A percentile compares a stretch with the other conserved stretches of the same genome.
Evolutionary conservation across 2,329 filamentous ascomycete genomes (phyloP).

Genomic region (Diaporthe vaccinii): DNA sequence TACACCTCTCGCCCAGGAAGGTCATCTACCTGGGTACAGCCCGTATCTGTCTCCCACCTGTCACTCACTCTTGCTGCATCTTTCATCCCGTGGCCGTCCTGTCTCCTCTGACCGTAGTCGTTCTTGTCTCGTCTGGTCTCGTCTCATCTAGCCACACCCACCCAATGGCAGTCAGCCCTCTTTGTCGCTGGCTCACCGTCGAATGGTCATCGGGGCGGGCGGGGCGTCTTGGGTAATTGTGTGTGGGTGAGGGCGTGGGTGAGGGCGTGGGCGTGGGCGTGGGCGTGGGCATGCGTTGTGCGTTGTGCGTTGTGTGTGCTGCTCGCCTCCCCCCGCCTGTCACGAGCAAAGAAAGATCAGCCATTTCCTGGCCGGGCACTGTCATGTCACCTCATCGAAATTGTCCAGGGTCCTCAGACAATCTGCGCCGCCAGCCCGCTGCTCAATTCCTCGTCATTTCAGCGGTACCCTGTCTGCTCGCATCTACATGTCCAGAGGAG

Average conservation of each 20-base stretch:
- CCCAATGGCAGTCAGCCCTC: constrained; percentile 23
- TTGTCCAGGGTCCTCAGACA: constrained; percentile 20
- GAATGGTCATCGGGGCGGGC: background rate
- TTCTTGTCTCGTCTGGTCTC: constrained; percentile 15
- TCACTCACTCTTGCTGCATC: background rate
- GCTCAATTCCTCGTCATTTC: constrained; percentile 16
- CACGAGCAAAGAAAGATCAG: constrained; percentile 5
- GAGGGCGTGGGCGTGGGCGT: background rate
- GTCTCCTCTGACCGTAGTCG: background rate
- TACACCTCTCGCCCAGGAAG: background rate
- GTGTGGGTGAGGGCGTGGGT: background rate
- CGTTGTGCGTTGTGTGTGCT: background rate
- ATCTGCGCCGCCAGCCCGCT: constrained; percentile 10
- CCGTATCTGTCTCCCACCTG: background rate
- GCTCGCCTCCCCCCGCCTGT: background rate
- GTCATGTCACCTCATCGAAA: constrained; percentile 7
- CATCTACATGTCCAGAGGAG: background rate
- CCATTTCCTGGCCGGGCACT: background rate
- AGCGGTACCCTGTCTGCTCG: constrained; percentile 7
- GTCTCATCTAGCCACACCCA: constrained; percentile 1
- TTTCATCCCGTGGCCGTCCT: background rate
- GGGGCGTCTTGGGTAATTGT: background rate
- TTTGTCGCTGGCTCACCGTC: constrained; percentile 25
- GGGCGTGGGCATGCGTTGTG: background rate
- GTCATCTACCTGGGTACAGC: background rate